Base-by-base conservation (phyloP, 768 basidiomycete genomes). In the Lactarius sp. region DNA sequence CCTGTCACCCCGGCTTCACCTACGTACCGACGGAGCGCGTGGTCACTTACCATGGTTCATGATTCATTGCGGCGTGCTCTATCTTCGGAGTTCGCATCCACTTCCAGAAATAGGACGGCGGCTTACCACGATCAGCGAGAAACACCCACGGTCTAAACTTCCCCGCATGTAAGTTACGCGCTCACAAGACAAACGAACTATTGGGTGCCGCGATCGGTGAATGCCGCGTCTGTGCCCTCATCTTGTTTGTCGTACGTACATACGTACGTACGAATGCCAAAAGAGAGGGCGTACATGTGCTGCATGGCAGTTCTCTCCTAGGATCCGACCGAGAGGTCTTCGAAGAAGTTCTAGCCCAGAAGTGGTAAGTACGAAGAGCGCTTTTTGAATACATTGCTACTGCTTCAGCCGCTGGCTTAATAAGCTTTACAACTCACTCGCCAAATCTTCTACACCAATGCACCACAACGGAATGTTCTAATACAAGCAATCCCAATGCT, bases 241-340 rank as follows among this genome's bases (percentile, higher is more conserved):
- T 20, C 44, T 33, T 9, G n/a, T 34, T 47, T 39, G 16, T 52
- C 14, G 37, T 55, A 61, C 53, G 52, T 61, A 61, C 47, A 14
- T 52, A 34, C 31, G 47, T 53, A 60, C 59, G 59, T 60, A 60
- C 42, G 33, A 47, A 41, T 41, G 53, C 56, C 60, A 61, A 56
- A 52, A 54, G 20, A 13, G 36, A 6, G 6, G 4, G 22, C 14
- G 14, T 18, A 16, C 31, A 49, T 22, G 46, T 18, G 44, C n/a
- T 37, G 16, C 14, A 12, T 39, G 50, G 49, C 37, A 51, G 37
- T 9, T n/a, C 18, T n/a, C 18, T 31, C 41, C 7, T 37, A 61
- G 47, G 60, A 61, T 61, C 60, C 60, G 60, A 49, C 52, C 60
- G 52, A 39, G 7, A 18, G 2, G 18, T 5, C 31, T 34, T 34